Evolutionary conservation across 176 grass and related monocot species (phyloP).

Genomic region (Stipa capillata): DNA sequence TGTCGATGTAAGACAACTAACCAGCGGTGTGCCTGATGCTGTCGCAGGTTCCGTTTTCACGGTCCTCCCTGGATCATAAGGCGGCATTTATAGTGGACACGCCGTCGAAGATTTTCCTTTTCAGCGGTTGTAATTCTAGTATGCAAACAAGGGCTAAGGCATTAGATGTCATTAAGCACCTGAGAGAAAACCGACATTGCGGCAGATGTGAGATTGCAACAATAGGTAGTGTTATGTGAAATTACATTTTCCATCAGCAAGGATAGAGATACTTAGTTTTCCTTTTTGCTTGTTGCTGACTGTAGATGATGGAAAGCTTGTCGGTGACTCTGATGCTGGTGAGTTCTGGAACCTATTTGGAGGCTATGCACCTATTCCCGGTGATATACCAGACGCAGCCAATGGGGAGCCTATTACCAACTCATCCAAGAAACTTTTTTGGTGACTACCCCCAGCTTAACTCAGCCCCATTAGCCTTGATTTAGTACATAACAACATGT

Average conservation of each 20-base stretch:
- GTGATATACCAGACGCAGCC: constrained; percentile 22
- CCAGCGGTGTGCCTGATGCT: not conserved
- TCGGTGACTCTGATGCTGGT: constrained; percentile 69
- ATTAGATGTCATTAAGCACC: constrained; percentile 74
- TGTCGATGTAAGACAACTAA: not conserved
- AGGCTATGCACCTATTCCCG: constrained; percentile 69
- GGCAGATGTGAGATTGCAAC: constrained; percentile 62
- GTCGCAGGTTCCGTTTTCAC: constrained; percentile 45
- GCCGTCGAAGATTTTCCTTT: constrained; percentile 59
- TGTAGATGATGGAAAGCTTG: constrained; percentile 77
- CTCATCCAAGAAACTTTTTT: constrained; percentile 45
- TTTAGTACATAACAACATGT: not conserved
- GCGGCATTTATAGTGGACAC: constrained; percentile 75
- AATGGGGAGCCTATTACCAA: not conserved
- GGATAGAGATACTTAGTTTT: not conserved
- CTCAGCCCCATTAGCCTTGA: not conserved
- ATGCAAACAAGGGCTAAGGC: constrained; percentile 72
- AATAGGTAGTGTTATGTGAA: constrained; percentile 45
- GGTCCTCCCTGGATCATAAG: constrained; percentile 66
- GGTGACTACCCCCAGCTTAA: constrained; percentile 27
- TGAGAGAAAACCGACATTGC: constrained; percentile 58
- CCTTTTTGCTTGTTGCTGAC: not conserved
- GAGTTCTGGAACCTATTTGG: constrained; percentile 83
- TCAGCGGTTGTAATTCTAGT: constrained; percentile 73
- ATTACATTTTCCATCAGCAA: not conserved